Base-by-base conservation (phyloP, 2,329 filamentous ascomycete genomes). In the Aspergillus versicolor region DNA sequence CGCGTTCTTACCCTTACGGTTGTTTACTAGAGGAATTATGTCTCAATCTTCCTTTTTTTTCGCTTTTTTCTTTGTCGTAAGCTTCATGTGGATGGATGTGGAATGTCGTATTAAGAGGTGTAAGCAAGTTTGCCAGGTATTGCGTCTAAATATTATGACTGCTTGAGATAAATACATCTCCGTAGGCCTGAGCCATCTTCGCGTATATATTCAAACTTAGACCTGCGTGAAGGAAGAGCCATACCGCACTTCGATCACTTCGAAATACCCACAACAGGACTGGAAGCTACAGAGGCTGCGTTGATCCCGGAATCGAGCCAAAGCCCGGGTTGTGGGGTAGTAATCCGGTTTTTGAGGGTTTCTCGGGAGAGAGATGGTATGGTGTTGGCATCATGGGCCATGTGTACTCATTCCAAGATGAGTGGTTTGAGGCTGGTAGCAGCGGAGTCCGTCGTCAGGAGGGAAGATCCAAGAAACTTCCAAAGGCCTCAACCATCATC, bases 1-100 rank as follows among this genome's bases (percentile, higher is more conserved):
- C 43, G 27, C 64, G 57, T 45, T 59, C 47, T 57, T 59, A 54
- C 50, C 49, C 38, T 52, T 58, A 55, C 54, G 42, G 45, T 47
- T 48, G 40, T 42, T 38, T 52, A 30, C 46, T 59, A 42, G 53
- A 50, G 53, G 46, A 54, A 34, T 53, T 22, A 57, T 47, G 54
- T 40, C 40, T 27, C 30, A 49, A 46, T 48, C 50, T 52, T 37
- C 49, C 49, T 53, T 53, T 40, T 52, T 47, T 38, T 30, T 54
- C 21, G 21, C 21, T 21, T 21, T 24, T 24, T 24, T 24, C 5
- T 24, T 30, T 54, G 53, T 46, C 45, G 34, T 61, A 50, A 46
- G 54, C 40, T 45, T 57, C n/a, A 40, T 50, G 34, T 27, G 13
- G 34, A 24, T 15, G 5, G 9, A 30, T 32, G 9, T 17, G 11